phyloP scores from a whole-genome alignment of 176 grass and related monocot genomes.

The Ensete glaucum region DNA sequence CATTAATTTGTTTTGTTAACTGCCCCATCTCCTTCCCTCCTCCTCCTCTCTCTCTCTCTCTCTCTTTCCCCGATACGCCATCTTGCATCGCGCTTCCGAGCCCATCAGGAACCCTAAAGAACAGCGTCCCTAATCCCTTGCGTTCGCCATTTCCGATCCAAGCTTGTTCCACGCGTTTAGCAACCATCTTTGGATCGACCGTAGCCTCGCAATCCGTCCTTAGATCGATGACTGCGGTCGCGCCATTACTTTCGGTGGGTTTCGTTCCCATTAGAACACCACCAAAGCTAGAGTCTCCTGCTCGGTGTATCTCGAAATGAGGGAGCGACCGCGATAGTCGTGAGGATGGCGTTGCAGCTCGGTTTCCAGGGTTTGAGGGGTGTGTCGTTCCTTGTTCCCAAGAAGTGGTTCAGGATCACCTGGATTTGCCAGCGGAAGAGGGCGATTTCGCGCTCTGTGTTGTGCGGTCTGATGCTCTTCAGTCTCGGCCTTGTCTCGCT shows the following conservation, averaged over 20 bases:
- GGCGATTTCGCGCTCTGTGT: conserved; percentile 26
- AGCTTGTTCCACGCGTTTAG: not conserved
- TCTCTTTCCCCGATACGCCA: not conserved
- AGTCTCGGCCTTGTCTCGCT: conserved; percentile 64
- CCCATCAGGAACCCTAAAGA: not conserved
- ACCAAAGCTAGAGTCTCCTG: not conserved
- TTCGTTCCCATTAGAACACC: not conserved
- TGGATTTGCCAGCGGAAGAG: conserved; percentile 3
- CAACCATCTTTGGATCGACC: not conserved
- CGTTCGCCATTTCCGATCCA: not conserved
- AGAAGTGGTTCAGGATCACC: not conserved
- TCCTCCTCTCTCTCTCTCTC: not conserved
- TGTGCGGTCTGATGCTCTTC: conserved; percentile 53
- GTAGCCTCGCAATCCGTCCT: not conserved
- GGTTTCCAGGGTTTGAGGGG: not conserved
- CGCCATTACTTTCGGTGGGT: not conserved
- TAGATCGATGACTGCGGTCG: not conserved
- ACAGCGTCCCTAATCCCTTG: not conserved
- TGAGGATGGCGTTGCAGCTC: not conserved
- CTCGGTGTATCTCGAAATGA: not conserved
- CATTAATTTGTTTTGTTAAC: not conserved
- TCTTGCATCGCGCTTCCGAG: not conserved
- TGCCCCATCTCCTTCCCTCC: not conserved
- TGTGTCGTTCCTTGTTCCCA: not conserved
- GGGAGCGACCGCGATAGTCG: not conserved